phyloP scores from a whole-genome alignment of 306 rosid genomes.

The Morella rubra region DNA sequence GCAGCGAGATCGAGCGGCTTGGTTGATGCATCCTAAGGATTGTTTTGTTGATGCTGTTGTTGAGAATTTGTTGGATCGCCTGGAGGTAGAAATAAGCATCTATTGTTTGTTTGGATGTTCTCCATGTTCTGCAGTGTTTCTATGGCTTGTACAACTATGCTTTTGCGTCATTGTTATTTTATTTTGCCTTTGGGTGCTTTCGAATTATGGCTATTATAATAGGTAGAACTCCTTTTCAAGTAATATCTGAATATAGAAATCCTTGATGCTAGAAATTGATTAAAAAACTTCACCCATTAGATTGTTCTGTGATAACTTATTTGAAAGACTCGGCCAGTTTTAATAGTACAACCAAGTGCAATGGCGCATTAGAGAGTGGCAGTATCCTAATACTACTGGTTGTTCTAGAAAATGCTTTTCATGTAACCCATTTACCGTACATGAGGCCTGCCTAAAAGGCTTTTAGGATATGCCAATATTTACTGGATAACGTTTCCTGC shows the following conservation, averaged over 20 bases:
- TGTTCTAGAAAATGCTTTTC: not conserved
- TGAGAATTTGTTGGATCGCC: slow-evolving; percentile 76
- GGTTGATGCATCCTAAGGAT: slow-evolving; percentile 74
- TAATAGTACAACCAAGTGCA: not conserved
- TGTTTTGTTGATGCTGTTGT: slow-evolving; percentile 70
- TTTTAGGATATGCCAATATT: not conserved
- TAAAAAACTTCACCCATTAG: not conserved
- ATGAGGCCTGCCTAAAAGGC: not conserved
- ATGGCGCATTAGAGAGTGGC: not conserved
- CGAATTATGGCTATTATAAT: not conserved
- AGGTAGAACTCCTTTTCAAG: not conserved
- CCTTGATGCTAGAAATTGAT: not conserved
- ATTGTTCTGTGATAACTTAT: not conserved
- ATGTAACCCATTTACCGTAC: not conserved
- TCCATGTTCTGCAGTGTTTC: not conserved
- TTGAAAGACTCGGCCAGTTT: not conserved
- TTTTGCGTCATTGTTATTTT: not conserved
- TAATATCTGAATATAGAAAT: not conserved
- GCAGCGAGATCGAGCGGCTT: slow-evolving; percentile 91
- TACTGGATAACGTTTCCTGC: not conserved
- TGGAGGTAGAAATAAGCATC: slow-evolving; percentile 50
- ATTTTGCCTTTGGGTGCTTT: not conserved
- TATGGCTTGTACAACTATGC: not conserved
- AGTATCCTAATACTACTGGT: not conserved
- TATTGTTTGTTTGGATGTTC: not conserved